Evolutionary conservation across 2,329 filamentous ascomycete genomes (phyloP), one percentile per base, ranked within the genome.

Genomic region (Tolypocladium sp.): DNA sequence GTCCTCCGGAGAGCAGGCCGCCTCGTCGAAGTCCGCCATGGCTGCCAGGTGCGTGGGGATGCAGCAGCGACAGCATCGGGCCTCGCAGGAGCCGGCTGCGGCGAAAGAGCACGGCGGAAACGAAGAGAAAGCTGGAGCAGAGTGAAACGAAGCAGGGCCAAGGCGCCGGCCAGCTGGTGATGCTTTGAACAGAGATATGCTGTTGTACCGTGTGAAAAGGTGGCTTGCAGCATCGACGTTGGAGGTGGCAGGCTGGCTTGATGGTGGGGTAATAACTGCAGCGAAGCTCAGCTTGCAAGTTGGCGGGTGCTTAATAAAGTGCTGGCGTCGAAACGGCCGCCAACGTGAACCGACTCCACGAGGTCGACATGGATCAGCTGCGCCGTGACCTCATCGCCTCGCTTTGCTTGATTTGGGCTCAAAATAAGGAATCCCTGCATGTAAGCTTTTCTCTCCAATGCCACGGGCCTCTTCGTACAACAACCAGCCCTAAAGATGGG

Each of bases 1-100:
- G 74, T 85, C 87, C 75, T 92, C 88, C 74, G 90, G 81, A 70
- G 80, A 82, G 74, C 84, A 82, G 67, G 81, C 82, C 69, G 83
- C 60, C 60, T 68, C 69, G 60, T 92, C 88, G 76, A 85, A 83
- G 77, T 89, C 77, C 67, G 77, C 76, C 81, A 83, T 83, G 68
- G 66, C 78, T 69, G 66, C 68, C 66, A 63, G 65, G 67, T 63
- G 59, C 60, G 60, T 63, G 63, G 57, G 62, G 63, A 59, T 60
- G 59, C 64, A 63, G 64, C 68, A 59, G 63, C 66, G 68, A 69
- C 71, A 61, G 70, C 73, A 75, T 75, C 68, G 69, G 69, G 70
- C 13, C 44, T 57, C 35, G 56, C 56, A 20, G 49, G 30, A 53
- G 49, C 49, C 49, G 49, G 30, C 33, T 6, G 49, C 49, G 49